These are phyloP conservation scores for Quercus parvula DNA, from an alignment of 306 rosid species.

Conservation along the genomic window DNA sequence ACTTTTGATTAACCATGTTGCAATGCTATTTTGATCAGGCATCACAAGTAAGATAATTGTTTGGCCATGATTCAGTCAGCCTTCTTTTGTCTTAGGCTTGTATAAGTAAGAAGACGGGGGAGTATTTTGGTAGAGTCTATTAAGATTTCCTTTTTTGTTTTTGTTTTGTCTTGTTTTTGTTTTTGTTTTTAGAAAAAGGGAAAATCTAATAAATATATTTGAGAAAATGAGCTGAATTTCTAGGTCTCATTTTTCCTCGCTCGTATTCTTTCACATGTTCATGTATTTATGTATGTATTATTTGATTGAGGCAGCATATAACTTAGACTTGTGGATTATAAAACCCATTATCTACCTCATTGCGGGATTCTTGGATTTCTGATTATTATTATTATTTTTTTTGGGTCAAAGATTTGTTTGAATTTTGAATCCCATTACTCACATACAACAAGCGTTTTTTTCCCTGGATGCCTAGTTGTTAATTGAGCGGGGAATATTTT, in stretches of 20 bases:
- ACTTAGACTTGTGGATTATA: neutral
- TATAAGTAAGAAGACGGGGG: neutral
- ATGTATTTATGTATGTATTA: neutral
- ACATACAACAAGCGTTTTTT: neutral
- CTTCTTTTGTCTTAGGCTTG: constrained; percentile 33
- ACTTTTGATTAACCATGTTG: constrained; percentile 89
- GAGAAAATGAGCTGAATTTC: neutral
- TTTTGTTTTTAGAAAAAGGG: neutral
- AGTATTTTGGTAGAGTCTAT: neutral
- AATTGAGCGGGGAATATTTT: neutral
- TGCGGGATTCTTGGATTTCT: neutral
- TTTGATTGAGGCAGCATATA: neutral
- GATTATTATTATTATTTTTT: neutral
- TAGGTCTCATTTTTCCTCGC: neutral
- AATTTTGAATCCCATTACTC: neutral
- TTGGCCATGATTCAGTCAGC: constrained; percentile 29
- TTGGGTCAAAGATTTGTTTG: neutral
- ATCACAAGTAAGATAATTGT: constrained; percentile 39
- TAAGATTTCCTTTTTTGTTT: neutral
- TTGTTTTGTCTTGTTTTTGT: neutral
- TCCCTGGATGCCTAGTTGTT: neutral
- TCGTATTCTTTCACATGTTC: neutral
- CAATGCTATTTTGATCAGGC: constrained; percentile 58
- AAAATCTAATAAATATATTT: neutral
- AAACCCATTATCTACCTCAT: neutral